These are phyloP conservation scores for Bipolaris zeicola DNA, from an alignment of 2,329 filamentous ascomycete species.

Conservation along the genomic window DNA sequence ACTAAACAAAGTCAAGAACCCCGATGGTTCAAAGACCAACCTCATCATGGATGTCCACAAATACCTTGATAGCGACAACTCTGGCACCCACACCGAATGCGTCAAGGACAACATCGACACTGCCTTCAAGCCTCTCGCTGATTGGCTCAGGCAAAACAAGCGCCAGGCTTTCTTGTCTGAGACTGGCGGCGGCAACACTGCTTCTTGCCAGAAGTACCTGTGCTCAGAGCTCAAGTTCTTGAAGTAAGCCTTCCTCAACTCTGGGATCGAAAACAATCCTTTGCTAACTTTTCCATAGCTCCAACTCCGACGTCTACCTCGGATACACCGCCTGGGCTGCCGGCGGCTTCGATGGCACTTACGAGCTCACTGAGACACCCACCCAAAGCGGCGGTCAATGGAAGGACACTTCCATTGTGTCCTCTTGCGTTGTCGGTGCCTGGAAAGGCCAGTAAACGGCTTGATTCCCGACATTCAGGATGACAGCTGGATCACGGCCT, in stretches of 20 bases:
- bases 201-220: constrained; percentile 40
- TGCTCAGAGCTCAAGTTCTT: constrained; percentile 43
- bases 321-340: constrained; percentile 40
- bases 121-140: constrained; percentile 44
- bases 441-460: background rate
- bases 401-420: background rate
- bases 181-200: constrained; percentile 50
- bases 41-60: constrained; percentile 56
- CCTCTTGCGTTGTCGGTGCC: background rate
- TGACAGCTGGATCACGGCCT: too few relatives aligned
- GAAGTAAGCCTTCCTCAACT: constrained; percentile 15
- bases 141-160: constrained; percentile 46
- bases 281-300: background rate
- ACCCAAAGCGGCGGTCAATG: background rate
- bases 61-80: constrained; percentile 50
- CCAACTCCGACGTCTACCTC: constrained; percentile 11
- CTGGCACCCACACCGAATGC: constrained; percentile 42
- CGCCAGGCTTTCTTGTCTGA: constrained; percentile 50
- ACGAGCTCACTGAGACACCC: background rate
- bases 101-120: constrained; percentile 38
- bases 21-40: constrained; percentile 61
- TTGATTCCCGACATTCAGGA: background rate
- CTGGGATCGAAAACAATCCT: too few relatives aligned
- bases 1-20: constrained; percentile 62
- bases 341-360: constrained; percentile 29